phyloP scores from a whole-genome alignment of 2,329 filamentous ascomycete species.

The Stagonosporopsis vannaccii region DNA sequence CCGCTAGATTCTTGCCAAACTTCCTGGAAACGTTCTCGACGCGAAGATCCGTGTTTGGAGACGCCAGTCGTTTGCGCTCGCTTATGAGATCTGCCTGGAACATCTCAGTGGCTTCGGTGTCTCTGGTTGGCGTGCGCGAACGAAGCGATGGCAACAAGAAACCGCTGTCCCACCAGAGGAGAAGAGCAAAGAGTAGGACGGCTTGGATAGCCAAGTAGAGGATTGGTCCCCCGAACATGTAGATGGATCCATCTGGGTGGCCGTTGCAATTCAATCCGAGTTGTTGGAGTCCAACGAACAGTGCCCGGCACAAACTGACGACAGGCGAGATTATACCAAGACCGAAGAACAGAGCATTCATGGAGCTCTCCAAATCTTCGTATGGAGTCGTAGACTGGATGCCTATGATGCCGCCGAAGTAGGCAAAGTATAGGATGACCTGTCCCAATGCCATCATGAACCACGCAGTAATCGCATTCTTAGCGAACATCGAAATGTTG shows the following conservation, averaged over 20 bases:
- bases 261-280: conserved; percentile 78
- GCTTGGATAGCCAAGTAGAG: conserved; percentile 80
- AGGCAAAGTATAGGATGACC: conserved; percentile 58
- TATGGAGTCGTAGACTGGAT: conserved; percentile 29
- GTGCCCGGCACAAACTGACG: conserved; percentile 26
- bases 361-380: conserved; percentile 23
- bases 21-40: conserved; percentile 79
- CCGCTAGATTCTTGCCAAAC: conserved; percentile 68
- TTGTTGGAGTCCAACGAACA: conserved; percentile 49
- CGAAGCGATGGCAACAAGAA: conserved; percentile 57
- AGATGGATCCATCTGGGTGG: conserved; percentile 66
- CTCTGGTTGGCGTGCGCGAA: conserved; percentile 50
- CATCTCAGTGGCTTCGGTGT: conserved; percentile 60
- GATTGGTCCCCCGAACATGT: conserved; percentile 81
- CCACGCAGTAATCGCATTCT: conserved; percentile 75
- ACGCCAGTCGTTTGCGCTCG: conserved; percentile 68
- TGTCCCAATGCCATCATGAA: conserved; percentile 73
- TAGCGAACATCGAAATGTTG: conserved; percentile 78
- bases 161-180: conserved; percentile 59
- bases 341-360: conserved; percentile 34
- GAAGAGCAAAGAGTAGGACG: conserved; percentile 70
- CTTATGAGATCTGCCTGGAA: conserved; percentile 62
- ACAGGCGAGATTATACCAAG: conserved; percentile 33
- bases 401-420: conserved; percentile 46
- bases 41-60: conserved; percentile 75